phyloP scores from a whole-genome alignment of 345 rosid genomes.

The Schrenkiella parvula region DNA sequence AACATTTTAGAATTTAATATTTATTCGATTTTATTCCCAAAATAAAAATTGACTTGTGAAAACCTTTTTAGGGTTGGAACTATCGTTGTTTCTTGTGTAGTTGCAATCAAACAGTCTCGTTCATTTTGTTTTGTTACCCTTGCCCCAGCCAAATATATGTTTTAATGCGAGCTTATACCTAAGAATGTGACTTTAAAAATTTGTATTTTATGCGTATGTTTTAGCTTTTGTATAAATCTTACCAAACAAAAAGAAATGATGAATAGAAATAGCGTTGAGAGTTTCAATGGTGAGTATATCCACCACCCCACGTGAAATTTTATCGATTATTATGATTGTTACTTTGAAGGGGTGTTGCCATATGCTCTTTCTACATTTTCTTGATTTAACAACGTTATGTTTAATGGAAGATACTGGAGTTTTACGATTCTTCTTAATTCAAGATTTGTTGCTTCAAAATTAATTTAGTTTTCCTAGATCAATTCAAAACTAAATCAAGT shows the following conservation, averaged over 20 bases:
- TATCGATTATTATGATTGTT: background rate
- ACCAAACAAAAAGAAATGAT: background rate
- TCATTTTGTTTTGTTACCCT: background rate
- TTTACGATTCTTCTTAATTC: background rate
- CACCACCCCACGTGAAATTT: conserved; percentile 27
- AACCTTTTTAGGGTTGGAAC: background rate
- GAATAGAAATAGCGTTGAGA: background rate
- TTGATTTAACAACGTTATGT: background rate
- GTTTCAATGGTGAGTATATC: conserved; percentile 30
- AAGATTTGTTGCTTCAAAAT: too few relatives aligned
- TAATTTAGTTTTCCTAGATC: too few relatives aligned
- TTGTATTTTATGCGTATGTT: background rate
- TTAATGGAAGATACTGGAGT: background rate
- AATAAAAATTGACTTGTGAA: background rate
- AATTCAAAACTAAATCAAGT: too few relatives aligned
- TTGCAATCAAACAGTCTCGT: background rate
- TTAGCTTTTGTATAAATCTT: background rate
- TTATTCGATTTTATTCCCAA: background rate
- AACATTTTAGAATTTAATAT: background rate
- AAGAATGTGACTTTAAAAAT: background rate
- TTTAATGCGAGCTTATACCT: background rate
- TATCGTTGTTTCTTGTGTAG: background rate
- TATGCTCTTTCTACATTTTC: background rate
- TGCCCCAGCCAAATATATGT: background rate
- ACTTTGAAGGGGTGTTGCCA: conserved; percentile 23